Evolutionary conservation across 306 rosid species (phyloP).

Genomic region (Quercus dentata): DNA sequence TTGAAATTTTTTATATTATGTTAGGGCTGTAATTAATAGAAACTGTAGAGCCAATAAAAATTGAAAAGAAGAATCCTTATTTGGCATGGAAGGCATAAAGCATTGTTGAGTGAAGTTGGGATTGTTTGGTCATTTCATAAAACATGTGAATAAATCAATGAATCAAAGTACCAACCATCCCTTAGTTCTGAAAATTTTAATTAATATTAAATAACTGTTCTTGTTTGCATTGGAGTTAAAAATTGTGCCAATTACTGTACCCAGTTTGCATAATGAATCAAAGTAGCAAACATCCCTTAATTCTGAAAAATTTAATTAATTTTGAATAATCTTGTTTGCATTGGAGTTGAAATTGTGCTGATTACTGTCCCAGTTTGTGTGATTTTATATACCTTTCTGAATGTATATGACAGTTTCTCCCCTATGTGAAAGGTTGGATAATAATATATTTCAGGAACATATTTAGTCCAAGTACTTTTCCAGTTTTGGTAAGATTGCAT

Average conservation of each 20-base stretch:
- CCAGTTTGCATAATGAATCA: not conserved
- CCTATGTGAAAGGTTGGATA: not conserved
- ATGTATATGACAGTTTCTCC: not conserved
- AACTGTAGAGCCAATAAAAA: not conserved
- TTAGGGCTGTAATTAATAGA: not conserved
- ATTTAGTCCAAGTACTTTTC: not conserved
- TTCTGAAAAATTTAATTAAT: not conserved
- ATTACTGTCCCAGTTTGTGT: not conserved
- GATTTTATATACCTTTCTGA: not conserved
- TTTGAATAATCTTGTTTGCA: not conserved
- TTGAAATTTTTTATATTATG: not conserved
- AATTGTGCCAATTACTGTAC: not conserved
- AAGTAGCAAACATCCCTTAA: not conserved
- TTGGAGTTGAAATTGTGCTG: not conserved
- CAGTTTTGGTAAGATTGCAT: not conserved
- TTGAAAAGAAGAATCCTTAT: not conserved
- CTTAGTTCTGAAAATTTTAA: not conserved
- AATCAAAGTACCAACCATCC: not conserved
- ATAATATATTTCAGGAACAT: not conserved
- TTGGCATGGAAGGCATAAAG: not conserved
- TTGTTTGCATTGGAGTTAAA: not conserved
- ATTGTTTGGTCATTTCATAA: not conserved
- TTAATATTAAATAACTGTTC: not conserved
- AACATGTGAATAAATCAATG: not conserved
- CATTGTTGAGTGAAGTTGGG: not conserved